Conservation (phyloP, 805 yeast genomes). For the Yarrowia alimentaria region DNA sequence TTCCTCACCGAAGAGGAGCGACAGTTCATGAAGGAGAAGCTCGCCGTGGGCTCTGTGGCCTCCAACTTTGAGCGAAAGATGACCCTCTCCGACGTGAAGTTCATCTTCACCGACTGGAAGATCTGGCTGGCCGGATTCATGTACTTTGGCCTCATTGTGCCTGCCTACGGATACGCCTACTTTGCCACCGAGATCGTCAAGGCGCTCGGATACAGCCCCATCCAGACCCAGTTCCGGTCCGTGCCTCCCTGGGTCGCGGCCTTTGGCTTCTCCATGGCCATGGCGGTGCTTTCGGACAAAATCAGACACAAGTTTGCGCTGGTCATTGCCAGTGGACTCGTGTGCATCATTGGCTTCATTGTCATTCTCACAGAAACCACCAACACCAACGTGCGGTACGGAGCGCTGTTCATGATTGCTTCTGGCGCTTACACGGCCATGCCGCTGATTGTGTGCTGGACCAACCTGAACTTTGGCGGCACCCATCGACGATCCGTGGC, state of each 20-base stretch:
- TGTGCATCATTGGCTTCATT: constrained; percentile 57
- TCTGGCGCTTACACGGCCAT: constrained; percentile 60
- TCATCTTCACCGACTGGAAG: constrained; percentile 59
- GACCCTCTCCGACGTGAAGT: constrained; percentile 46
- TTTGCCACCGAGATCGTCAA: constrained; percentile 68
- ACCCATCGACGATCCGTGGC: constrained; percentile 60
- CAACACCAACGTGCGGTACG: constrained; percentile 52
- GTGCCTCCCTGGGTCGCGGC: constrained; percentile 84
- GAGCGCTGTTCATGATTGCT: constrained; percentile 60
- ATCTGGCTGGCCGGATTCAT: constrained; percentile 57
- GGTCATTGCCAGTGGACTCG: constrained; percentile 33
- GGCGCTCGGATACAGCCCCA: constrained; percentile 62
- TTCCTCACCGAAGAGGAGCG: constrained; percentile 54
- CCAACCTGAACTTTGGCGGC: constrained; percentile 60
- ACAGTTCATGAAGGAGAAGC: constrained; percentile 56
- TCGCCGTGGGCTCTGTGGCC: constrained; percentile 51
- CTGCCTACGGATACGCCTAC: constrained; percentile 74
- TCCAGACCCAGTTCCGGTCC: constrained; percentile 73
- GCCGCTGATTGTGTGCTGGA: constrained; percentile 70
- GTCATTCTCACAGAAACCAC: constrained; percentile 51
- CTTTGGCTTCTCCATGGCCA: constrained; percentile 60
- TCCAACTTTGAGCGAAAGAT: constrained; percentile 54
- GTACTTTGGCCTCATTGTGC: constrained; percentile 65
- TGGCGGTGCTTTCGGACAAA: constrained; percentile 62
- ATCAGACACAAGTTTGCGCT: constrained; percentile 42